These are phyloP conservation scores for Fusarium camptoceras DNA, from an alignment of 2,329 filamentous ascomycete species.

Conservation along the genomic window DNA sequence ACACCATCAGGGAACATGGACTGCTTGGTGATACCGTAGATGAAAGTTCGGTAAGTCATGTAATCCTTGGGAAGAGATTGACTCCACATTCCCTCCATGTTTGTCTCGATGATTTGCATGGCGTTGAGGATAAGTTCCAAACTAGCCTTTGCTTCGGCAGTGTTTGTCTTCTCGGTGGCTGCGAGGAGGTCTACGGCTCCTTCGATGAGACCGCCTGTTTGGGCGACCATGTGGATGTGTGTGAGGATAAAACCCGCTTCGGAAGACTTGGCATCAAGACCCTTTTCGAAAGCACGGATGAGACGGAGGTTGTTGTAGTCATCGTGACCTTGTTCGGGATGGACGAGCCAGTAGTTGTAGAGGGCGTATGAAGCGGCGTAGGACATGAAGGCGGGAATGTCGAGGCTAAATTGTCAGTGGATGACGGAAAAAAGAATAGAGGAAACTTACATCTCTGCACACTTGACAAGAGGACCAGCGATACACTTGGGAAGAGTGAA, in stretches of 20 bases:
- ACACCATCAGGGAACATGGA: constrained; percentile 95
- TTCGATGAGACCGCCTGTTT: constrained; percentile 81
- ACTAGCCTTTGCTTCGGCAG: constrained; percentile 70
- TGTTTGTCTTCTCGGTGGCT: constrained; percentile 18
- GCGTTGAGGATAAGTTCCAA: constrained; percentile 71
- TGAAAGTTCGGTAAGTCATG: constrained; percentile 93
- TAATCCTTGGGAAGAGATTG: constrained; percentile 87
- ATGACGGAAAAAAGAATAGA: accelerated
- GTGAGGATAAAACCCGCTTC: constrained; percentile 97
- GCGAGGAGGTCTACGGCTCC: constrained; percentile 76
- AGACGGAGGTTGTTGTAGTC: constrained; percentile 79
- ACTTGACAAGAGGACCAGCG: constrained; percentile 37
- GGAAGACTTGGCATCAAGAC: constrained; percentile 85
- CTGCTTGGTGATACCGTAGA: constrained; percentile 94
- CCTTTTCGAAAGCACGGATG: constrained; percentile 90
- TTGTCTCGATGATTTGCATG: constrained; percentile 74
- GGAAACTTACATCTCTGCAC: constrained; percentile 30
- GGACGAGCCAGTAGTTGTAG: constrained; percentile 73
- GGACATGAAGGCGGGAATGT: constrained; percentile 40
- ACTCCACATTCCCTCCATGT: constrained; percentile 93
- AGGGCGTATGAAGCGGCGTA: constrained; percentile 74
- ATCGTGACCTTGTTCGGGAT: constrained; percentile 67
- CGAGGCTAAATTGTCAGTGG: constrained; percentile 18
- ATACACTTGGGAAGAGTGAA: constrained; percentile 37
- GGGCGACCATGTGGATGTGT: constrained; percentile 93